These are phyloP conservation scores for Leonotis leonurus DNA, from an alignment of 257 asterid genomes.

Conservation along the genomic window DNA sequence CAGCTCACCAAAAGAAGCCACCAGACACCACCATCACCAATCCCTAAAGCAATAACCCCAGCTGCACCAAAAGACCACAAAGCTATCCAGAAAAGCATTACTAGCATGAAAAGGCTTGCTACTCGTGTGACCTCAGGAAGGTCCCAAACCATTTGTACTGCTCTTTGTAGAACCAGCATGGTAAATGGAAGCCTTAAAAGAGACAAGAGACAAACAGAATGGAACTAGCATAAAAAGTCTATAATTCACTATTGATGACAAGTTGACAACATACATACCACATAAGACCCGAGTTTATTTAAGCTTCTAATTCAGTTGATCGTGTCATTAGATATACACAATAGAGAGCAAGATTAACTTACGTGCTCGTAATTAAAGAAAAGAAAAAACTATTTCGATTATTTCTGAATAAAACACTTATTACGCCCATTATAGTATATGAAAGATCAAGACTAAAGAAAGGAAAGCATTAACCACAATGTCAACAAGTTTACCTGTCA, in stretches of 20 bases:
- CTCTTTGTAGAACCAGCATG: conserved; percentile 86
- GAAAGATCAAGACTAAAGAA: background rate
- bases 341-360: background rate
- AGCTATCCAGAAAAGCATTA: conserved; percentile 85
- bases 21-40: conserved; percentile 85
- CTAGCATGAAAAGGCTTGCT: conserved; percentile 64
- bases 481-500: conserved; percentile 58
- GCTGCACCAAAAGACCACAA: conserved; percentile 94
- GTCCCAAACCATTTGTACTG: conserved; percentile 80
- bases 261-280: background rate
- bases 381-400: background rate
- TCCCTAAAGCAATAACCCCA: conserved; percentile 80
- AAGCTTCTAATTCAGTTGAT: background rate
- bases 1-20: conserved; percentile 99
- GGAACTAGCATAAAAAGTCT: background rate
- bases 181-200: conserved; percentile 82
- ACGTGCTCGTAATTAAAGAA: background rate
- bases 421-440: background rate
- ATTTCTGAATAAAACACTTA: background rate
- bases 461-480: background rate
- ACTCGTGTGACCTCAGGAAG: conserved; percentile 77
- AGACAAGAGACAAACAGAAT: conserved; percentile 8
- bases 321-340: background rate
- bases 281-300: background rate
- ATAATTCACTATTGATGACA: background rate